phyloP scores from a whole-genome alignment of 495 filamentous ascomycete genomes.

The Xylaria sp. region DNA sequence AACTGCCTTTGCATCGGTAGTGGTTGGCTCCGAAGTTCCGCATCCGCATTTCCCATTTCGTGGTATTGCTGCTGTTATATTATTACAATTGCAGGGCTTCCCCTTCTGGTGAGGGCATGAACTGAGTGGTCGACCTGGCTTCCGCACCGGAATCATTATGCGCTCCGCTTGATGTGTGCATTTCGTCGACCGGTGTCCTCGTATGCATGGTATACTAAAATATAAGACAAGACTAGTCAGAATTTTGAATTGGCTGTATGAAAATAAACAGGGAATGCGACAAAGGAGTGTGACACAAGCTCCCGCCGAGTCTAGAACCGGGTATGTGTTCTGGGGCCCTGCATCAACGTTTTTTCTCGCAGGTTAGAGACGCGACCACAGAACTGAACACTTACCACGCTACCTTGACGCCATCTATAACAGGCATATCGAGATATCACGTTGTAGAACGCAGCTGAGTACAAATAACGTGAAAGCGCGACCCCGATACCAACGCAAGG shows the following conservation, averaged over 20 bases:
- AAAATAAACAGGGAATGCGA: conserved; percentile 26
- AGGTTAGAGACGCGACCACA: neutral
- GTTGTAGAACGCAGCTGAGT: neutral
- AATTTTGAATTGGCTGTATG: conserved; percentile 19
- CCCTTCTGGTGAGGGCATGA: conserved; percentile 76
- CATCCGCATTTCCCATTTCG: conserved; percentile 58
- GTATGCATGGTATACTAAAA: conserved; percentile 79
- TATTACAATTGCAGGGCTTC: conserved; percentile 55
- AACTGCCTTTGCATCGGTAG: conserved; percentile 23
- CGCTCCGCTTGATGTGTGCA: conserved; percentile 77
- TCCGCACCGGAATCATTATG: conserved; percentile 78
- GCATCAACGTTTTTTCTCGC: neutral
- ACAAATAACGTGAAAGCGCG: neutral
- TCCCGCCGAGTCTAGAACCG: neutral
- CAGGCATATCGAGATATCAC: conserved; percentile 52
- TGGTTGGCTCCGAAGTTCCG: conserved; percentile 32
- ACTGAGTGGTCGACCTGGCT: conserved; percentile 78
- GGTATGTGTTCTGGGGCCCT: neutral
- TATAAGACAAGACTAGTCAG: conserved; percentile 33
- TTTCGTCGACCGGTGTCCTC: conserved; percentile 85
- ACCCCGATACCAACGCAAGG: conserved; percentile 24
- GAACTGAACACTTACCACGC: conserved; percentile 56
- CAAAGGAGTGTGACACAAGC: conserved; percentile 14
- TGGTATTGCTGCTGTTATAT: conserved; percentile 61
- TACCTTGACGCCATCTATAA: conserved; percentile 65